A percentile compares a stretch with the other conserved stretches of the same genome.
phyloP scores from a whole-genome alignment of 2,329 filamentous ascomycete genomes.

The Aspergillus terreus region DNA sequence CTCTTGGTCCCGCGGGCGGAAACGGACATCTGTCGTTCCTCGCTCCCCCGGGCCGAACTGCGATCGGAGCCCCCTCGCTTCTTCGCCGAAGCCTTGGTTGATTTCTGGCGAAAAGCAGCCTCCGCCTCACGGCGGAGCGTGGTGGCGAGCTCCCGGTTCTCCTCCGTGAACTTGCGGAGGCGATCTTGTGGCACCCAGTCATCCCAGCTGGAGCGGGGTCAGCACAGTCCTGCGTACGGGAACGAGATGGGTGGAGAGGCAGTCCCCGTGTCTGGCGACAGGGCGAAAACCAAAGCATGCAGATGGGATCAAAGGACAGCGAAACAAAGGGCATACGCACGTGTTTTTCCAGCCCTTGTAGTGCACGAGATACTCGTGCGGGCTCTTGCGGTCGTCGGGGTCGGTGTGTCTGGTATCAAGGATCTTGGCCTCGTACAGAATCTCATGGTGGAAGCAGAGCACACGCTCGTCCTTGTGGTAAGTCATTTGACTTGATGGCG shows the following conservation, averaged over 20 bases:
- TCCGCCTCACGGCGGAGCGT: slow-evolving; percentile 43
- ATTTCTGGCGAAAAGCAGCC: slow-evolving; percentile 31
- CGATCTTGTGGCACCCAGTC: slow-evolving; percentile 96
- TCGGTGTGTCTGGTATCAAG: slow-evolving; percentile 69
- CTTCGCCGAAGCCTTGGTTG: slow-evolving; percentile 33
- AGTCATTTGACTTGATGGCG: slow-evolving; percentile 51
- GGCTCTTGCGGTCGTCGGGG: slow-evolving; percentile 63
- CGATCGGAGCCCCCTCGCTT: slow-evolving; percentile 41
- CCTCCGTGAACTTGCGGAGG: slow-evolving; percentile 88
- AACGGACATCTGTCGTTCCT: slow-evolving; percentile 43
- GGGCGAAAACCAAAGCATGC: too few relatives aligned
- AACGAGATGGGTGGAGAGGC: too few relatives aligned
- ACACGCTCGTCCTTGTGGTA: slow-evolving; percentile 81
- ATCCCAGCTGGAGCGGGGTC: slow-evolving; percentile 66
- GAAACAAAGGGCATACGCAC: slow-evolving; percentile 47
- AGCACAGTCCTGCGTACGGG: slow-evolving; percentile 3
- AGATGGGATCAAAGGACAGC: neutral
- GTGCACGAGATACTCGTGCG: slow-evolving; percentile 86
- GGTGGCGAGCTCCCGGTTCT: slow-evolving; percentile 82
- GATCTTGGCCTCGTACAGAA: slow-evolving; percentile 96
- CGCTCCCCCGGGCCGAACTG: slow-evolving; percentile 42
- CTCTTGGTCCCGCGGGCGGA: slow-evolving; percentile 43
- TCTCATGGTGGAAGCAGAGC: slow-evolving; percentile 93
- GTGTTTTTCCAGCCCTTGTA: slow-evolving; percentile 99
- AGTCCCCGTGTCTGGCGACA: too few relatives aligned